Base-by-base conservation (phyloP, 805 yeast species). In the Sporopachydermia quercuum region DNA sequence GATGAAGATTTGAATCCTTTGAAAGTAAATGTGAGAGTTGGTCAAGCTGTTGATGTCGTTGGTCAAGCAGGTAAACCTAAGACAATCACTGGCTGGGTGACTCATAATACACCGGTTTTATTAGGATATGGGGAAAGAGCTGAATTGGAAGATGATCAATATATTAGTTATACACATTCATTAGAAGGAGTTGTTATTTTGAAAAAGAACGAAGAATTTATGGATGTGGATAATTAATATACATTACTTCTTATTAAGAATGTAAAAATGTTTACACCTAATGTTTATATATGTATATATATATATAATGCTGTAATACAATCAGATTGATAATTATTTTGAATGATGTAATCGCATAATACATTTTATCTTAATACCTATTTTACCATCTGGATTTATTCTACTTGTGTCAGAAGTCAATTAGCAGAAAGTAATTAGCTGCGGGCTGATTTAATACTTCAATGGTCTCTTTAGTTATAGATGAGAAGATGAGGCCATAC, bases 51-150 rank as follows among this genome's bases (percentile, higher is more conserved):
- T 18, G 98, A 91, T 57, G 85, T 87, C 34, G 97, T 91, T 45
- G 99, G 98, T 23, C 97, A 89, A 60, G 99, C 97, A 0, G 99
- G 99, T 64, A 85, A 84, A 51, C 99, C 98, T 38, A 91, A 91
- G 68, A 87, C 96, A 8, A 91, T 91, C 37, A 91, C 99, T 3
- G 99, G 99, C 30, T 91, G 98, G 98, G 97, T 91, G 15, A 91
- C 99, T 1, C 98, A 91, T 54, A 82, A 91, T 3, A 91, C 99
- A 0, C 99, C 99, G 1, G 99, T 91, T 15, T 66, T 91, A 50
- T 68, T 91, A 42, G 87, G 91, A 34, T 77, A 78, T 50, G 97
- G 97, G 36, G 99, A 91, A 60, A 71, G 96, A 46, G 99, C 98
- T 0, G 99, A 91, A 60, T 66, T 91, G 49, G 99, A 93, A 56